Evolutionary conservation across 2,329 filamentous ascomycete genomes (phyloP).

Genomic region (Erysiphe pulchra): DNA sequence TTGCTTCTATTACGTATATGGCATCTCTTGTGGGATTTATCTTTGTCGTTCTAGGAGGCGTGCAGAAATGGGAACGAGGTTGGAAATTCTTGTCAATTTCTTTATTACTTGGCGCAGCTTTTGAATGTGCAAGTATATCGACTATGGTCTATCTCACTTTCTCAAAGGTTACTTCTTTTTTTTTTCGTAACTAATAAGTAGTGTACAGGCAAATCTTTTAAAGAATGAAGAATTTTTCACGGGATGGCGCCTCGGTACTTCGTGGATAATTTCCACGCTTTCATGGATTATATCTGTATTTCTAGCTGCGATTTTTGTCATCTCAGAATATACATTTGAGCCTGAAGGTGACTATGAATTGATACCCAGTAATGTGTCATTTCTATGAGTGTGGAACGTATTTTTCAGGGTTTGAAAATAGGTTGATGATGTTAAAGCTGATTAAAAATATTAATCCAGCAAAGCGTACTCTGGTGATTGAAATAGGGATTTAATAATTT

Average conservation of each 20-base stretch:
- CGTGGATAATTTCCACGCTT: slow-evolving; percentile 44
- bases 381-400: no score
- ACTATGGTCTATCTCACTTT: slow-evolving; percentile 41
- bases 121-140: slow-evolving; percentile 53
- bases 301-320: slow-evolving; percentile 29
- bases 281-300: slow-evolving; percentile 28
- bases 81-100: slow-evolving; percentile 54
- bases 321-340: slow-evolving; percentile 44
- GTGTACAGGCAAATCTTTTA: slow-evolving; percentile 46
- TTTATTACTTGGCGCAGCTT: slow-evolving; percentile 35
- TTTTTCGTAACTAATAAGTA: slow-evolving; percentile 2
- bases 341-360: slow-evolving; percentile 72
- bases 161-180: neutral
- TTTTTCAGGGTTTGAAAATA: no score
- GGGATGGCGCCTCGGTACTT: slow-evolving; percentile 58
- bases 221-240: slow-evolving; percentile 61
- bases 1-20: slow-evolving; percentile 59
- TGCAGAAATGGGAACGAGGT: slow-evolving; percentile 52
- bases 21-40: slow-evolving; percentile 57
- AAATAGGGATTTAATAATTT: no score
- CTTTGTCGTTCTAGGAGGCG: slow-evolving; percentile 53
- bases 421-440: no score
- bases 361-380: slow-evolving; percentile 19
- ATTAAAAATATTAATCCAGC: no score
- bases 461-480: no score